Percentiles rank a stretch among this genome's conserved stretches.
Conservation (phyloP, 805 yeast genomes). For the Metschnikowia colocasiae region DNA sequence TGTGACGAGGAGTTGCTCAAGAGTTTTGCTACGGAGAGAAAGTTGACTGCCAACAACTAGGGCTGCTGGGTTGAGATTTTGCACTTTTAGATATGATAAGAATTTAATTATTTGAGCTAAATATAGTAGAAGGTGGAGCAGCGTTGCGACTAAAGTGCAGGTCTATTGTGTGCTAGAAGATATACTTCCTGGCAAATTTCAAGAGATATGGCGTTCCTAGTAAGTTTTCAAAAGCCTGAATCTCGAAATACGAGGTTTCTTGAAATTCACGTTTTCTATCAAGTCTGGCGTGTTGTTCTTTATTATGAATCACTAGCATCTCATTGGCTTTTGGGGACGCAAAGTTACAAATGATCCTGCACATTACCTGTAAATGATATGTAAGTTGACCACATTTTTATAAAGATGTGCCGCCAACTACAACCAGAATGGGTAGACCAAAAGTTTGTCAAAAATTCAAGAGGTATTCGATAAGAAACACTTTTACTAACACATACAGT, state of each 20-base stretch:
- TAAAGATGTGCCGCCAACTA: not conserved
- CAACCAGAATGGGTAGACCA: conserved; percentile 28
- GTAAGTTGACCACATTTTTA: not conserved
- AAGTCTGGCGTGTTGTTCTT: not conserved
- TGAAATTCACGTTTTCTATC: not conserved
- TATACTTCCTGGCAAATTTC: not conserved
- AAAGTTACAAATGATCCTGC: not conserved
- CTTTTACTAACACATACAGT: conserved; percentile 29
- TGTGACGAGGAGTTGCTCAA: conserved; percentile 65
- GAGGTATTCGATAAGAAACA: not conserved
- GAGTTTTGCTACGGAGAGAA: conserved; percentile 55
- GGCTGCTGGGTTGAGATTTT: conserved; percentile 7
- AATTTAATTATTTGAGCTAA: conserved; percentile 2
- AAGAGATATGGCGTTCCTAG: too few species aligned
- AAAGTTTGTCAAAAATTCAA: conserved; percentile 24
- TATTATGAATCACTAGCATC: not conserved
- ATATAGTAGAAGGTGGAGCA: not conserved
- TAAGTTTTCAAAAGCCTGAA: too few species aligned
- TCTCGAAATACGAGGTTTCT: not conserved
- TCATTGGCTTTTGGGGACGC: conserved; percentile 3
- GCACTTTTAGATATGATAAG: conserved; percentile 6
- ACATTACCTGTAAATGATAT: not conserved
- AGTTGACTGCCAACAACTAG: conserved; percentile 32
- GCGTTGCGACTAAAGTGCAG: not conserved
- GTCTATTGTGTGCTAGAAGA: not conserved